Percentiles rank a stretch among this genome's conserved stretches.
Conservation (phyloP, 1,139 yeast genomes). For the Suhomyces anneliseae region DNA sequence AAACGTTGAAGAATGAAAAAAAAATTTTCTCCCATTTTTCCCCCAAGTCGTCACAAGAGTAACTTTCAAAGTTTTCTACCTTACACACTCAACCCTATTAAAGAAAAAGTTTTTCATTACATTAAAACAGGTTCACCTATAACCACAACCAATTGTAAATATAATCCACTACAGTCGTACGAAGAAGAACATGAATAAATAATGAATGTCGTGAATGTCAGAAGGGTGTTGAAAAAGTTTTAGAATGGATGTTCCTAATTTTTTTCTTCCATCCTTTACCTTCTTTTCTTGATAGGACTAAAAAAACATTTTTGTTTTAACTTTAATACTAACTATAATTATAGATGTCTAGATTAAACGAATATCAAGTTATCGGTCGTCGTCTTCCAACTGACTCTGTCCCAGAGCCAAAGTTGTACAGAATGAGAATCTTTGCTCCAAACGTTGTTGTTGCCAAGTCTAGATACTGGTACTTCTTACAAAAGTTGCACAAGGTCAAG, state of each 20-base stretch:
- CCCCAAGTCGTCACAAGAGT: too few relatives aligned
- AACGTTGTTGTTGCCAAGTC: conserved; percentile 99
- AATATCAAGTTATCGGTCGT: conserved; percentile 99
- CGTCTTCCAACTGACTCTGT: conserved; percentile 98
- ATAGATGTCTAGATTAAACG: conserved; percentile 87
- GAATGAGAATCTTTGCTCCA: conserved; percentile 99
- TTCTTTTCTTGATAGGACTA: too few relatives aligned
- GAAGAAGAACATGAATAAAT: too few relatives aligned
- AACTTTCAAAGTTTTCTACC: background rate
- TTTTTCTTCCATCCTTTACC: background rate
- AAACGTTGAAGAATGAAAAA: background rate
- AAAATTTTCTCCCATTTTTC: too few relatives aligned
- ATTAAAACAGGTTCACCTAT: background rate
- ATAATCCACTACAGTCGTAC: too few relatives aligned
- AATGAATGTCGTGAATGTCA: too few relatives aligned
- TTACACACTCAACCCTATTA: background rate
- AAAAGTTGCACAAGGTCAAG: conserved; percentile 99
- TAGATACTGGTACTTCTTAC: conserved; percentile 99
- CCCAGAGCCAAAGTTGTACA: conserved; percentile 99
- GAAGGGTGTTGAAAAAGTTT: too few relatives aligned
- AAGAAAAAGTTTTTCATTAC: too few relatives aligned
- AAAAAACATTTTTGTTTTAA: too few relatives aligned
- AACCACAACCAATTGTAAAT: background rate
- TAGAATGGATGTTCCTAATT: background rate
- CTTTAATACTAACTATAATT: conserved; percentile 18